Evolutionary conservation across 345 rosid species (phyloP), one percentile per base, ranked within the genome.

Genomic region (Sapria himalayana): DNA sequence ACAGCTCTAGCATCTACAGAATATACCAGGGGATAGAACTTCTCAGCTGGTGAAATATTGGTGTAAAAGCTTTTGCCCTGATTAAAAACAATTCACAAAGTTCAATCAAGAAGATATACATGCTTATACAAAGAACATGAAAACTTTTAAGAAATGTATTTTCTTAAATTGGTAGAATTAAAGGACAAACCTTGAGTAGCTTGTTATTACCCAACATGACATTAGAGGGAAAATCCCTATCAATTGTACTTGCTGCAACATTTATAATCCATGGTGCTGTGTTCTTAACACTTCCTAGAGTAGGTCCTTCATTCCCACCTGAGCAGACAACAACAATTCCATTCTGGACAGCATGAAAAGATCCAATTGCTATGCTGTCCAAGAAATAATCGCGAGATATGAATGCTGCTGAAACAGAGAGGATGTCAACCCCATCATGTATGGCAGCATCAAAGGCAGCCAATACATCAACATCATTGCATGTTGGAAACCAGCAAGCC

Each of bases 221-320:
- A 46, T 58, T 51, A 39, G 72, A 76, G 19, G 91, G 72, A 48
- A 89, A 82, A 41, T 74, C 91, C 14, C 94, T 69, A 10, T 82
- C 98, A 64, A 54, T 78, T 10, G 94, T 74, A 47, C 91, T 89
- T 2, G 98, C 94, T 4, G 72, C 94, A 3, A 89, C 94, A 0
- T 93, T 89, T 37, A 89, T 74, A 68, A 52, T 66, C 98, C 98
- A 79, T 0, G 93, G 95, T 0, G 94, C 81, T 1, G 71, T 39
- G 51, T 79, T 89, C 7, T 75, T 7, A 15, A 70, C 91, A 9
- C 85, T 70, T 13, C 55, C 59, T 19, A 64, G 85, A 5, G 14
- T 45, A 7, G 98, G 94, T 17, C 94, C 98, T 3, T 80, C 63
- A 54, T 89, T 89, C 0, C 94, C 94, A 3, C 80, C 93, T 0